phyloP scores from a whole-genome alignment of 2,329 filamentous ascomycete genomes.

The Beauveria caledonica region DNA sequence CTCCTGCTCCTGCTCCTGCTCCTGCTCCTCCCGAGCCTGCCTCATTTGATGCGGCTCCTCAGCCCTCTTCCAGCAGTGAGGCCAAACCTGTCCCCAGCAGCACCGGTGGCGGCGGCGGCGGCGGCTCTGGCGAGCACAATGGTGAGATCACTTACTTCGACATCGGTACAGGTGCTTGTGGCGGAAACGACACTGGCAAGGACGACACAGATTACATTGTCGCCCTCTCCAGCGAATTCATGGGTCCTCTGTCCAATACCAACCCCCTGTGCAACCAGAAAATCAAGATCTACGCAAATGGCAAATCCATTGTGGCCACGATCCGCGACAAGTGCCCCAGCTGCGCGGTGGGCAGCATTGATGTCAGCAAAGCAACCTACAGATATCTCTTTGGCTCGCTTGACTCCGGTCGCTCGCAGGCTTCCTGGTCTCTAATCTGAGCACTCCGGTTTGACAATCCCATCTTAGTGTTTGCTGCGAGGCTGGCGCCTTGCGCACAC shows the following conservation, averaged over 20 bases:
- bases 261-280: slow-evolving; percentile 65
- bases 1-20: slow-evolving; percentile 10
- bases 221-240: slow-evolving; percentile 57
- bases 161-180: slow-evolving; percentile 62
- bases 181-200: slow-evolving; percentile 48
- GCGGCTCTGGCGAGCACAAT: slow-evolving; percentile 24
- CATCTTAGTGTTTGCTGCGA: neutral
- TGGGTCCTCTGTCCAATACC: slow-evolving; percentile 55
- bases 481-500: slow-evolving; percentile 7
- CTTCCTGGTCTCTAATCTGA: slow-evolving; percentile 41
- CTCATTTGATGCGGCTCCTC: slow-evolving; percentile 13
- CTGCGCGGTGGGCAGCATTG: slow-evolving; percentile 49
- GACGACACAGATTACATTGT: slow-evolving; percentile 53
- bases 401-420: slow-evolving; percentile 32
- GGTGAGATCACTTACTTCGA: slow-evolving; percentile 72
- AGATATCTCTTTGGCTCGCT: slow-evolving; percentile 38
- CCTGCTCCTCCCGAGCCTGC: slow-evolving; percentile 11
- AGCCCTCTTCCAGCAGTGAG: slow-evolving; percentile 11
- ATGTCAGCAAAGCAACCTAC: slow-evolving; percentile 52
- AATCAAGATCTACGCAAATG: slow-evolving; percentile 54
- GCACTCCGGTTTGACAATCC: neutral
- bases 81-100: neutral
- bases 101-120: slow-evolving; percentile 1
- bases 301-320: slow-evolving; percentile 47
- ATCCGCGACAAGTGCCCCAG: slow-evolving; percentile 72